Base-by-base conservation (phyloP, 2,329 filamentous ascomycete species). In the Alternaria triticimaculans region DNA sequence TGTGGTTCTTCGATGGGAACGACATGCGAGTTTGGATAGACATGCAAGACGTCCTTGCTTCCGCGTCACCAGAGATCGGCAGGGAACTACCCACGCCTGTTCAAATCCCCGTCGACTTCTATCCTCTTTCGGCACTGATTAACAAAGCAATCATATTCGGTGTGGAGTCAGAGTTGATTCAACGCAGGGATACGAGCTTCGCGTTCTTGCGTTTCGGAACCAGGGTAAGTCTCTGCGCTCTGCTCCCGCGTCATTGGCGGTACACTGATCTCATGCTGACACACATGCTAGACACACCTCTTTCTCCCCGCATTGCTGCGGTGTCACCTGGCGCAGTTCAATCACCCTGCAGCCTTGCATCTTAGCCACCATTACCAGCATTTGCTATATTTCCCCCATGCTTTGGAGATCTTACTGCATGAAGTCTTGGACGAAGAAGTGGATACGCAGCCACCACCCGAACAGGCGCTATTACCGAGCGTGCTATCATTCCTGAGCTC, bases 351-450 rank as follows among this genome's bases (percentile, higher is more conserved):
- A 46, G 96, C 96, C 0, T 86, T 96, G 48, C 89, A 90, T 62
- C 84, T 98, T 14, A 93, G 93, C 8, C 90, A 92, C 71, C 91
- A 94, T 71, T 98, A 97, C 76, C 90, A 94, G 72, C 86, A 92
- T 62, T 85, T 99, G 4, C 91, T 92, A 55, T 99, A 99, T 78
- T 97, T 98, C 76, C 87, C 94, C 0, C 96, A 99, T 76, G 95
- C 92, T 0, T 86, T 99, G 26, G 96, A 99, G 79, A 89, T 99
- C 46, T 85, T 99, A 20, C 85, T 99, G 12, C 96, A 99, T 77
- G 91, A 96, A 68, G 94, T 98, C 5, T 85, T 99, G 2, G 96
- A 99, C 73, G 93, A 97, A 68, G 96, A 97, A 79, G 95, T 97
- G 2, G 96, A 98, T 73, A 87, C 79, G n/a, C 79, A 80, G 60